Evolutionary conservation across 495 filamentous ascomycete species (phyloP).

Genomic region (Aspergillus diversus): DNA sequence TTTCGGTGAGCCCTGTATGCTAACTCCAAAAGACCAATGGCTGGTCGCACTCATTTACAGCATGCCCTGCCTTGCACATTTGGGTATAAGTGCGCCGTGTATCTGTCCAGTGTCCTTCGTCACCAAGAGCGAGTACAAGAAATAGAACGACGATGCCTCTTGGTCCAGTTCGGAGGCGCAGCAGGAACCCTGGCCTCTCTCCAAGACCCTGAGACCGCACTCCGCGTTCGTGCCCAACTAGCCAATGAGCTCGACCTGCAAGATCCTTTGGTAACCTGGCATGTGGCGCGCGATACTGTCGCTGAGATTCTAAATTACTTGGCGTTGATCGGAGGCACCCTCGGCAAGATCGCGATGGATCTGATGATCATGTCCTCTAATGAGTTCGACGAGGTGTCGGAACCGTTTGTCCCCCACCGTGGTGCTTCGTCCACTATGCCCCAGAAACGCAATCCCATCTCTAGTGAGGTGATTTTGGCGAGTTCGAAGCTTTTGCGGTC

Average conservation of each 20-base stretch:
- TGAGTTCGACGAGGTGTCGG: conserved; percentile 54
- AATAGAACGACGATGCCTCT: conserved; percentile 38
- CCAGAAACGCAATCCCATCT: conserved; percentile 58
- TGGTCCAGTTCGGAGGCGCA: conserved; percentile 53
- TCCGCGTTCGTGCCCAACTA: conserved; percentile 46
- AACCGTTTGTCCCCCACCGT: conserved; percentile 57
- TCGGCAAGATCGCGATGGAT: conserved; percentile 56
- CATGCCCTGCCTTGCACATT: conserved; percentile 55
- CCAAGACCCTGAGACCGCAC: conserved; percentile 33
- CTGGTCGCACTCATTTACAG: conserved; percentile 57
- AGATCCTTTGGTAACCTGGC: conserved; percentile 50
- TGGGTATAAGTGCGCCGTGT: conserved; percentile 52
- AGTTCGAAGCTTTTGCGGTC: conserved; percentile 53
- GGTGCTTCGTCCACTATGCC: conserved; percentile 59
- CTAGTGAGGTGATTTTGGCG: conserved; percentile 54
- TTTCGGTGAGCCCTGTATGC: not conserved
- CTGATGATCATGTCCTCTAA: conserved; percentile 58
- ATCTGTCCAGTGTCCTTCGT: conserved; percentile 45
- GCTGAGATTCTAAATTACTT: conserved; percentile 54
- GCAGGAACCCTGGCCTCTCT: conserved; percentile 49
- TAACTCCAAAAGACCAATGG: conserved; percentile 40
- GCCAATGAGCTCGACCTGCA: conserved; percentile 38
- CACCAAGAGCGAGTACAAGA: conserved; percentile 46
- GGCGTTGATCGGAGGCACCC: conserved; percentile 49
- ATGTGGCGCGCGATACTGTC: conserved; percentile 49